Evolutionary conservation across 2,329 filamentous ascomycete species (phyloP).

Genomic region (Rhinocladiella similis): DNA sequence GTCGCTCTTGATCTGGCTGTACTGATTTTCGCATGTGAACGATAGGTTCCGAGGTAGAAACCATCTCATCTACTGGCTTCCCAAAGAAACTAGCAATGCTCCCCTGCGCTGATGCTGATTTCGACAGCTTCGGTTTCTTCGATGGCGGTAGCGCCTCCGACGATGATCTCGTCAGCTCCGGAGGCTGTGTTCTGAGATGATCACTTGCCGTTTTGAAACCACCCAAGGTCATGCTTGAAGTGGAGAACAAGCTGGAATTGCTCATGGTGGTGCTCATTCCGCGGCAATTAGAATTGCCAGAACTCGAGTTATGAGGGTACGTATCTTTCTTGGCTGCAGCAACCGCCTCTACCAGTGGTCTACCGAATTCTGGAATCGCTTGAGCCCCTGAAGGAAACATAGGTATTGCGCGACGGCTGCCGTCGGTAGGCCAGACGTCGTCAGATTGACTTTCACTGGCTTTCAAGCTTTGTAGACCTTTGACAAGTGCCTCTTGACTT

Average conservation of each 20-base stretch:
- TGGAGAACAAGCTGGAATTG: constrained; percentile 40
- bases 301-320: not conserved
- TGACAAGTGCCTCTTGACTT: constrained; percentile 54
- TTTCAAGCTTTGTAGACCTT: constrained; percentile 44
- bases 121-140: constrained; percentile 37
- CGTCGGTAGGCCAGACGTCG: constrained; percentile 66
- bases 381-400: constrained; percentile 31
- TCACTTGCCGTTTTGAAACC: constrained; percentile 61
- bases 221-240: constrained; percentile 44
- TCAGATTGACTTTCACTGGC: constrained; percentile 59
- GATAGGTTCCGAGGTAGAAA: not conserved
- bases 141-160: constrained; percentile 33
- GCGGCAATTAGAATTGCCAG: constrained; percentile 40
- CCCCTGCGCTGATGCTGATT: constrained; percentile 49
- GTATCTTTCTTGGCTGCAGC: constrained; percentile 2
- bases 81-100: constrained; percentile 53
- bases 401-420: constrained; percentile 44
- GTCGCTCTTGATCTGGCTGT: not conserved
- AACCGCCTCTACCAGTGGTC: constrained; percentile 16
- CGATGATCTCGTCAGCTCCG: constrained; percentile 20
- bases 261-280: constrained; percentile 64
- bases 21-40: not conserved
- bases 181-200: constrained; percentile 45
- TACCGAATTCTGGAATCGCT: constrained; percentile 11
- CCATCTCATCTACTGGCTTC: constrained; percentile 4